Evolutionary conservation across 2,329 filamentous ascomycete genomes (phyloP), one percentile per base, ranked within the genome.

Genomic region (Coniochaeta ligniaria): DNA sequence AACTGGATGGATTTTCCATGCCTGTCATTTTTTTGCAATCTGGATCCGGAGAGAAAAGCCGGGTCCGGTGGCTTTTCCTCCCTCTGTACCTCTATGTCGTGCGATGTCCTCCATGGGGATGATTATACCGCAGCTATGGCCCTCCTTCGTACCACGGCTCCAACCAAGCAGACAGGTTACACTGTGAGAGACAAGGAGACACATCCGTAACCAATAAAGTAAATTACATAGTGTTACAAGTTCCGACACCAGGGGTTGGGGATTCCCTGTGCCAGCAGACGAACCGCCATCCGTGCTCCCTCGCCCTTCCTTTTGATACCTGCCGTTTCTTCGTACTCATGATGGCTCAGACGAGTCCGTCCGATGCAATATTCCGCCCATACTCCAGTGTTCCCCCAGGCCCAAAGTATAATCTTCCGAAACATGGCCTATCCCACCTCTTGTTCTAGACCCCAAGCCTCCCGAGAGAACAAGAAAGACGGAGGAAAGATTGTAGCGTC

Each of bases 141-240:
- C 22, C 47, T 52, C 2, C 24, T 52, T n/a, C 17, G 47, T 52
- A 52, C 47, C 24, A 52, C 47, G 7, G 24, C 24, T 52, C 26
- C 8, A 28, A 17, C 45, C 7, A 26, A 50, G 20, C 14, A 52
- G 20, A 52, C 24, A 52, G 22, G 47, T 52, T 52, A 52, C 47
- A 52, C 47, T 8, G 26, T 12, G 26, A n/a, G 26, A 17, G 47
- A 52, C 47, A 52, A 52, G 26, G 43, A n/a, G 16, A 14, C 22
- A n/a, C 6, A 31, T 31, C 26, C 6, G 14, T 52, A 22, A 31
- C 6, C 47, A 24, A 31, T 31, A n/a, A 17, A 12, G 14, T 52
- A 52, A 17, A 28, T 52, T 52, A 52, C 47, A 52, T 52, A 52
- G 47, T 52, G 47, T 28, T 52, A 52, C 47, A 52, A 52, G 47